These are phyloP conservation scores for Phytophthora syringae DNA, from an alignment of 352 stramenopile species.

Conservation along the genomic window DNA sequence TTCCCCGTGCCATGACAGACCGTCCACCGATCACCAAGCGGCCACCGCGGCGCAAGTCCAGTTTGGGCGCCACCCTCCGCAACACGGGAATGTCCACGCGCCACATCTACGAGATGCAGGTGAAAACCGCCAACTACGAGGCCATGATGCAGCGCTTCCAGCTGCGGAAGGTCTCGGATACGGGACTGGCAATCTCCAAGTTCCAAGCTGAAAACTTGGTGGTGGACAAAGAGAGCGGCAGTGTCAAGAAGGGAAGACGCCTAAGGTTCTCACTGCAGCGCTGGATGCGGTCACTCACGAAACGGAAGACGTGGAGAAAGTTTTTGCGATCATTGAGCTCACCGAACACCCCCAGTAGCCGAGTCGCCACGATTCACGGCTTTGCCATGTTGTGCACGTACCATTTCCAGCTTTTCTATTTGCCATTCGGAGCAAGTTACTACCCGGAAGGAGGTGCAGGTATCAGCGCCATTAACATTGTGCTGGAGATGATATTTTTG, in stretches of 20 bases:
- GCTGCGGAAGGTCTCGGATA: slow-evolving; percentile 16
- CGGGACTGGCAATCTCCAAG: slow-evolving; percentile 21
- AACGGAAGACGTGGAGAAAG: not conserved
- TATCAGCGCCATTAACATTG: not conserved
- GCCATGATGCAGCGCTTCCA: slow-evolving; percentile 42
- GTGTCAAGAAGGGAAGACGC: not conserved
- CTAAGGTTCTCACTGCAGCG: slow-evolving; percentile 4
- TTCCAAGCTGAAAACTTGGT: slow-evolving; percentile 32
- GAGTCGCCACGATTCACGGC: slow-evolving; percentile 4
- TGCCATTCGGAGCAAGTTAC: slow-evolving; percentile 12
- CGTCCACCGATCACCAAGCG: slow-evolving; percentile 1
- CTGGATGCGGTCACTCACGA: not conserved
- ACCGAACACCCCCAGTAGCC: slow-evolving; percentile 10
- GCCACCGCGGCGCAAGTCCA: not conserved
- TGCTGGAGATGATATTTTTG: slow-evolving; percentile 8
- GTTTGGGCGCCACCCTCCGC: not conserved
- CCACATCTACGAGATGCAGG: slow-evolving; percentile 3
- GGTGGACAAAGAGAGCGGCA: slow-evolving; percentile 16
- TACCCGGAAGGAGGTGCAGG: not conserved
- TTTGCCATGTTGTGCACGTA: slow-evolving; percentile 7
- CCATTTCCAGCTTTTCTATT: slow-evolving; percentile 20
- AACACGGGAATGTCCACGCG: slow-evolving; percentile 3
- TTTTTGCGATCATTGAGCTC: not conserved
- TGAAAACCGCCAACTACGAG: slow-evolving; percentile 9
- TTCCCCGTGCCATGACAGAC: not conserved